A percentile compares a stretch with the other conserved stretches of the same genome.
Evolutionary conservation across 768 basidiomycete genomes (phyloP).

Genomic region (Boletus rex-veris): DNA sequence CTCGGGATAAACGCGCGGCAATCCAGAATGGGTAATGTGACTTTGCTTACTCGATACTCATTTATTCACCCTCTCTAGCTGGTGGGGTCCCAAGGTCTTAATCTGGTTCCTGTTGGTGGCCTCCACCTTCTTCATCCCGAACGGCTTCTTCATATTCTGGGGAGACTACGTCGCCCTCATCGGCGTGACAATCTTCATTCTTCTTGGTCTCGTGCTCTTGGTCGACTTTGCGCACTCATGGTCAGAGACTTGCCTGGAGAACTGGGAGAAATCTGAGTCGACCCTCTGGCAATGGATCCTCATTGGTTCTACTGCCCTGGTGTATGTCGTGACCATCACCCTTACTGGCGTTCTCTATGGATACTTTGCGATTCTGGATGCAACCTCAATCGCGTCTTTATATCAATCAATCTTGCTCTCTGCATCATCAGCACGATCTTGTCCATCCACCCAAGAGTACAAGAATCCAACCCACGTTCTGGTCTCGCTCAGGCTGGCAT

Average conservation of each 20-base stretch:
- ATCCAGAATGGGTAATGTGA: constrained; percentile 88
- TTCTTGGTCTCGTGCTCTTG: constrained; percentile 93
- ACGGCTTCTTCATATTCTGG: constrained; percentile 98
- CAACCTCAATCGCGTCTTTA: constrained; percentile 94
- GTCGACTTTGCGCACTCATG: constrained; percentile 99
- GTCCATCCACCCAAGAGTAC: constrained; percentile 81
- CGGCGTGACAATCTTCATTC: constrained; percentile 92
- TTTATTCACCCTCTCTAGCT: constrained; percentile 46
- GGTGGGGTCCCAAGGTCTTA: constrained; percentile 98
- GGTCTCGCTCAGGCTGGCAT: constrained; percentile 94
- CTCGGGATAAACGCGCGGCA: constrained; percentile 87
- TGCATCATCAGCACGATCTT: constrained; percentile 76
- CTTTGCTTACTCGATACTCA: background rate
- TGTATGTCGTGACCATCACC: constrained; percentile 82
- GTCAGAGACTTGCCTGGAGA: constrained; percentile 95
- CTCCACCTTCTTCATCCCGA: constrained; percentile 92
- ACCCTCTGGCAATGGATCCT: constrained; percentile 96
- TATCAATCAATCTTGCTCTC: constrained; percentile 87
- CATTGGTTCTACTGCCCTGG: constrained; percentile 84
- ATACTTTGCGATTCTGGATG: constrained; percentile 90
- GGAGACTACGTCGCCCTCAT: constrained; percentile 90
- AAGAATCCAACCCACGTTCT: constrained; percentile 90
- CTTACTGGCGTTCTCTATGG: constrained; percentile 87
- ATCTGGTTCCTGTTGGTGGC: constrained; percentile 81
- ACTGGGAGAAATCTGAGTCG: constrained; percentile 87